These are phyloP conservation scores for Tolypocladium guangdongense DNA, from an alignment of 2,329 filamentous ascomycete species.

Conservation along the genomic window DNA sequence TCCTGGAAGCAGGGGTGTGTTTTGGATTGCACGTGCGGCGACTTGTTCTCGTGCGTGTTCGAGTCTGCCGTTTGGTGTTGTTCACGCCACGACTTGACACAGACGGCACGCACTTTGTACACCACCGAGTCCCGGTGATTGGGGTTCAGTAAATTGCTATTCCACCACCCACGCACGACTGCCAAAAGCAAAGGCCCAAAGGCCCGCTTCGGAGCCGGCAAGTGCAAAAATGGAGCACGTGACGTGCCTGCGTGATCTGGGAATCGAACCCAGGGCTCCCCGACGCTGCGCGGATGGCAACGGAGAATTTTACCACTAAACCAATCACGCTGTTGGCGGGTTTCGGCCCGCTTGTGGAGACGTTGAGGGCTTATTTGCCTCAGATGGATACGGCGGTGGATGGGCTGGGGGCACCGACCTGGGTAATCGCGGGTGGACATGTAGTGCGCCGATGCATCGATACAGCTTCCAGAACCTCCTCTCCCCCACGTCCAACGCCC, in stretches of 20 bases:
- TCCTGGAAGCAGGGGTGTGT: not conserved
- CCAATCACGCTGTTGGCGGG: not conserved
- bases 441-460: too few relatives aligned
- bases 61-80: not conserved
- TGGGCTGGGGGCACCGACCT: too few relatives aligned
- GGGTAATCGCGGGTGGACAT: too few relatives aligned
- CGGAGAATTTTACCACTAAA: conserved; percentile 5
- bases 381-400: too few relatives aligned
- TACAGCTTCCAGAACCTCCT: not conserved
- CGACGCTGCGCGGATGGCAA: conserved; percentile 2
- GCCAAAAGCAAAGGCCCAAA: too few relatives aligned
- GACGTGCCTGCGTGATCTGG: conserved; percentile 1
- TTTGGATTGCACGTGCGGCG: not conserved
- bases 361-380: too few relatives aligned
- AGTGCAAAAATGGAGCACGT: not conserved
- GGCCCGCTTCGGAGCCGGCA: too few relatives aligned
- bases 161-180: not conserved
- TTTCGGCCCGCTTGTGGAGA: not conserved
- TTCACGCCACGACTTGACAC: not conserved
- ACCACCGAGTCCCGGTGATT: too few relatives aligned
- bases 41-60: not conserved
- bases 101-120: too few relatives aligned
- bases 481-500: not conserved
- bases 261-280: conserved; percentile 4
- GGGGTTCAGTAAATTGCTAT: too few relatives aligned